Evolutionary conservation across 2,329 filamentous ascomycete species (phyloP), one percentile per base, ranked within the genome.

Genomic region (Hortaea sp.): DNA sequence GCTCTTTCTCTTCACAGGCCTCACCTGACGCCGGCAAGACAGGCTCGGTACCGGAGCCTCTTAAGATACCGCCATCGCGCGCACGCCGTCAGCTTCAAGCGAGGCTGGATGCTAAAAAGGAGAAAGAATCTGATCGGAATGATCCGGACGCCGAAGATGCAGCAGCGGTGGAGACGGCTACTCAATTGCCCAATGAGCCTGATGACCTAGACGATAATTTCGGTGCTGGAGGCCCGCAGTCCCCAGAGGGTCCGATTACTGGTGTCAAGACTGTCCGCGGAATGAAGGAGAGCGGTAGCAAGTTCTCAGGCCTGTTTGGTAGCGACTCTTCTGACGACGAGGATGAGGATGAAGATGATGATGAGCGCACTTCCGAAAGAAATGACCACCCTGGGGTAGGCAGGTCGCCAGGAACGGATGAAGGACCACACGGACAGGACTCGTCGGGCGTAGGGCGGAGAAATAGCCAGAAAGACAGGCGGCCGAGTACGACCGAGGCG

Each of bases 21-120:
- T 45, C 43, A 13, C 35, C 43, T 6, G 47, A 46, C 10, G 9
- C 34, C 34, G 31, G 41, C 27, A 38, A 20, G 28, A 12, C 12
- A 6, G 38, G 29, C 34, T 53, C 70, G 64, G 83, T 84, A n/a
- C 85, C 81, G 20, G 82, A 85, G 30, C 87, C 88, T 9, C 73
- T 95, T 59, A 92, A 90, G 63, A 81, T 90, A 32, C 82, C 85
- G 1, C 89, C 90, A 2, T 94, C 88, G 6, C 81, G 90, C 44
- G 90, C 90, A 6, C 81, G 90, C 43, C 76, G 88, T 46, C 88
- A 94, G 65, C 77, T 97, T n/a, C 89, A 88, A n/a, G 85, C 86
- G 9, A 81, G 89, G 9, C 75, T 97, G 10, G 71, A 70, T 2
- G 64, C 59, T 79, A 86, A 65, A 38, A 68, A 69, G 42, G 53